Evolutionary conservation across 2,329 filamentous ascomycete species (phyloP), one percentile per base, ranked within the genome.

Genomic region (Pyricularia sp.): DNA sequence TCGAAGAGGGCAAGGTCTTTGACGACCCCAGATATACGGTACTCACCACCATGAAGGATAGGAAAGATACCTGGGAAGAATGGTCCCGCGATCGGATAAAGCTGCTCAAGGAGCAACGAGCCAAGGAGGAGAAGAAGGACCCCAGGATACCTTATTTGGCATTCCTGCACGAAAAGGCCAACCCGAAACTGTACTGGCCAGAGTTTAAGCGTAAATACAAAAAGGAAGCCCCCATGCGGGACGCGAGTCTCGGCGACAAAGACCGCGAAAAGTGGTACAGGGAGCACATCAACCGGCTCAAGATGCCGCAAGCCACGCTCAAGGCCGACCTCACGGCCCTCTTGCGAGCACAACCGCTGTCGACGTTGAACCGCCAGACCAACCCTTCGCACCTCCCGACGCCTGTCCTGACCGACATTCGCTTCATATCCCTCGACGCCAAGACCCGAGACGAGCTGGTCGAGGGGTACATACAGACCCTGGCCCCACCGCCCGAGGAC

Each of bases 171-270:
- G 87, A 90, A 66, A 87, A 93, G 73, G 94, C 94, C 0, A 95
- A 90, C 0, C 90, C 92, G 0, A 98, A 97, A 79, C 84, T 99
- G 0, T 99, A 97, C 82, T 99, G 95, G 95, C 90, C 92, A 0
- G 95, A 99, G 77, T 99, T 99, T 80, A 93, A 92, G 74, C 85
- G 95, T 42, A 99, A 97, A 77, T 95, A 88, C 79, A 91, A 90
- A 72, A 94, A 91, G 72, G 93, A 97, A 72, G 79, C 86, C 0
- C 86, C 89, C 68, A 93, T 99, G 91, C 91, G 90, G 70, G 91
- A 94, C 70, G 82, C 86, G 33, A 86, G 84, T 67, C 82, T 94
- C 28, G 81, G 83, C 42, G 92, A 94, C 74, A 92, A 90, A 77
- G 92, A 94, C 68, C 85, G 90, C 42, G 92, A 96, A 76, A 93